These are phyloP conservation scores for Claviceps quebecensis DNA, from an alignment of 2,329 filamentous ascomycete genomes.

Conservation along the genomic window DNA sequence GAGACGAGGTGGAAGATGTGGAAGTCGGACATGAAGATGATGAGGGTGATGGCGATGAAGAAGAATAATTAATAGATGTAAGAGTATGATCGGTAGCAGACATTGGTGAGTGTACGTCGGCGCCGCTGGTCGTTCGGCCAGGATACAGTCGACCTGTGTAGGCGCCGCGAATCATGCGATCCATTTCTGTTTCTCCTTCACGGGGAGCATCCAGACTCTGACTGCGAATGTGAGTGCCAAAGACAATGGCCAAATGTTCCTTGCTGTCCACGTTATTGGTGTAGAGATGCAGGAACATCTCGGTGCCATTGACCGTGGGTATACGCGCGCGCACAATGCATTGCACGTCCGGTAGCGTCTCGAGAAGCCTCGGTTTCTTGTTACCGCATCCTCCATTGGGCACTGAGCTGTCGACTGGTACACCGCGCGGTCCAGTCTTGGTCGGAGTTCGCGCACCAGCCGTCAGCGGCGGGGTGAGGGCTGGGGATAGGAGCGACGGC, in stretches of 20 bases:
- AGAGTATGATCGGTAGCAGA: background rate
- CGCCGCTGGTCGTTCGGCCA: constrained; percentile 62
- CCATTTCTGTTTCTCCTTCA: constrained; percentile 70
- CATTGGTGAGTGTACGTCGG: constrained; percentile 11
- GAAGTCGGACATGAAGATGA: background rate
- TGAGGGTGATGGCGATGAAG: background rate
- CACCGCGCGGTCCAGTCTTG: constrained; percentile 30
- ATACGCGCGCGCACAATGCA: constrained; percentile 92
- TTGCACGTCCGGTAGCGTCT: constrained; percentile 68
- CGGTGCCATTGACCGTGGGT: constrained; percentile 76
- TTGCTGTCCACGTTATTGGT: constrained; percentile 87
- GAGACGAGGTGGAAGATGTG: background rate
- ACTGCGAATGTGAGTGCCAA: constrained; percentile 72
- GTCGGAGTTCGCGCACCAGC: constrained; percentile 43
- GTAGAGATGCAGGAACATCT: constrained; percentile 96
- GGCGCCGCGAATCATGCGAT: constrained; percentile 86
- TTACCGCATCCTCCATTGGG: constrained; percentile 45
- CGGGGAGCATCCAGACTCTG: constrained; percentile 54
- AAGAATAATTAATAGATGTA: background rate
- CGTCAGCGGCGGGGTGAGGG: constrained; percentile 61
- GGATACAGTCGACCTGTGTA: constrained; percentile 82
- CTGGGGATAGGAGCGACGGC: constrained; percentile 70
- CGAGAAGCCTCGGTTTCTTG: constrained; percentile 57
- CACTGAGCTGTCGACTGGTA: constrained; percentile 46
- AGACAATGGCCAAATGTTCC: constrained; percentile 94